These are phyloP conservation scores for Euphorbia tirucalli DNA, from an alignment of 345 rosid species.

Conservation along the genomic window DNA sequence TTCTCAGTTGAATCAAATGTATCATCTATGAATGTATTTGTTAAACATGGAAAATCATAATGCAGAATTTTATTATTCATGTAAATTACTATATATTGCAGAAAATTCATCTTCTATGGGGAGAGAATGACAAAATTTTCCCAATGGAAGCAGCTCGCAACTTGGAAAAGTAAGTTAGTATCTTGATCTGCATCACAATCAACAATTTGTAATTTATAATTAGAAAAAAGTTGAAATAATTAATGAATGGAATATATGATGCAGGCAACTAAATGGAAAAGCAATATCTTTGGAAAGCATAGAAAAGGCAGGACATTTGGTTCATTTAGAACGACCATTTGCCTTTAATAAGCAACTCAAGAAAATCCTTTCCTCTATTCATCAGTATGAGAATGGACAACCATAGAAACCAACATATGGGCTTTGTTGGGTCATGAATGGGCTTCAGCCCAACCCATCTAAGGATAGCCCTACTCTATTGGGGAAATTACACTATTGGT, in stretches of 20 bases:
- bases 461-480: too few species aligned
- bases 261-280: conserved; percentile 22
- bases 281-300: conserved; percentile 13
- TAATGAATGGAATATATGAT: not conserved
- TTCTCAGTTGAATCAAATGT: too few species aligned
- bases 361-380: conserved; percentile 14
- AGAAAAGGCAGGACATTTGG: conserved; percentile 24
- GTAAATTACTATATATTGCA: conserved; percentile 2
- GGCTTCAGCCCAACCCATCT: too few species aligned
- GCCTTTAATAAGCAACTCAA: conserved; percentile 13
- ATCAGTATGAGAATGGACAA: not conserved
- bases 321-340: conserved; percentile 13
- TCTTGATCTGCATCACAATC: too few species aligned
- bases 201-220: not conserved
- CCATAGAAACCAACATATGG: too few species aligned
- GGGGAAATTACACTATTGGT: too few species aligned
- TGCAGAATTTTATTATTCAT: too few species aligned
- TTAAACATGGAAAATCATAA: too few species aligned
- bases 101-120: conserved; percentile 34
- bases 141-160: conserved; percentile 12
- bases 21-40: too few species aligned
- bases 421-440: too few species aligned
- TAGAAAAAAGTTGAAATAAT: too few species aligned
- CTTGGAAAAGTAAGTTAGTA: conserved; percentile 3
- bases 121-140: conserved; percentile 25